Evolutionary conservation across 2,329 filamentous ascomycete genomes (phyloP).

Genomic region (Apiospora rasikravindrae): DNA sequence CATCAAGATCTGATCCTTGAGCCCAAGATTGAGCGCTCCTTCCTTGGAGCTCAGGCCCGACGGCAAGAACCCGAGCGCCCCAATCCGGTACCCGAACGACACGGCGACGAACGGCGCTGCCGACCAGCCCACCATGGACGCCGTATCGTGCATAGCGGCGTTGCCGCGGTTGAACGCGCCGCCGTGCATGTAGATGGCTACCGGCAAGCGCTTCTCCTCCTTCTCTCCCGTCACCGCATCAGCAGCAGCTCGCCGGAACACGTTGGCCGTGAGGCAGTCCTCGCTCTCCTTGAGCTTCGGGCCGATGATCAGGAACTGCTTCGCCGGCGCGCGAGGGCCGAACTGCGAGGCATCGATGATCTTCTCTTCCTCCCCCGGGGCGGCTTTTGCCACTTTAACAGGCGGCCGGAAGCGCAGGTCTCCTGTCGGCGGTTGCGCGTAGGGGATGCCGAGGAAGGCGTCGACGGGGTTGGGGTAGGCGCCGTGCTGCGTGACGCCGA

Average conservation of each 20-base stretch:
- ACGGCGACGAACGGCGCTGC: conserved; percentile 52
- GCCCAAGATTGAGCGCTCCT: conserved; percentile 61
- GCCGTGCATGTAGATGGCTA: conserved; percentile 51
- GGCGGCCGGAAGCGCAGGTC: conserved; percentile 51
- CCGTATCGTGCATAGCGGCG: conserved; percentile 51
- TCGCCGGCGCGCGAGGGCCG: conserved; percentile 31
- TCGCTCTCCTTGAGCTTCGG: conserved; percentile 31
- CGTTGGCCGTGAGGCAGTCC: conserved; percentile 35
- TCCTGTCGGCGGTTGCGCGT: conserved; percentile 51
- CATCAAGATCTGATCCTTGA: conserved; percentile 56
- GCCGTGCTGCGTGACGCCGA: conserved; percentile 32
- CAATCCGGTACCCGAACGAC: conserved; percentile 58
- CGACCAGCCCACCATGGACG: conserved; percentile 55
- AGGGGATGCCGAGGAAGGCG: conserved; percentile 54
- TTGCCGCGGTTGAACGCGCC: conserved; percentile 51
- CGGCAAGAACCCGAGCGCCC: conserved; percentile 65
- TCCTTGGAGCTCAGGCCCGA: conserved; percentile 54
- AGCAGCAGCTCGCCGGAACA: conserved; percentile 30
- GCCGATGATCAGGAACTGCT: conserved; percentile 27
- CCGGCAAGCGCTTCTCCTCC: conserved; percentile 33
- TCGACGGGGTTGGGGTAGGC: conserved; percentile 37
- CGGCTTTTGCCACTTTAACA: conserved; percentile 34
- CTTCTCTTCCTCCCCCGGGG: conserved; percentile 27
- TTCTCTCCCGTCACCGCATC: not conserved
- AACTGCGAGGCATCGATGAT: conserved; percentile 31